Conservation (phyloP, 2,329 filamentous ascomycete genomes). For the Diplodia intermedia region DNA sequence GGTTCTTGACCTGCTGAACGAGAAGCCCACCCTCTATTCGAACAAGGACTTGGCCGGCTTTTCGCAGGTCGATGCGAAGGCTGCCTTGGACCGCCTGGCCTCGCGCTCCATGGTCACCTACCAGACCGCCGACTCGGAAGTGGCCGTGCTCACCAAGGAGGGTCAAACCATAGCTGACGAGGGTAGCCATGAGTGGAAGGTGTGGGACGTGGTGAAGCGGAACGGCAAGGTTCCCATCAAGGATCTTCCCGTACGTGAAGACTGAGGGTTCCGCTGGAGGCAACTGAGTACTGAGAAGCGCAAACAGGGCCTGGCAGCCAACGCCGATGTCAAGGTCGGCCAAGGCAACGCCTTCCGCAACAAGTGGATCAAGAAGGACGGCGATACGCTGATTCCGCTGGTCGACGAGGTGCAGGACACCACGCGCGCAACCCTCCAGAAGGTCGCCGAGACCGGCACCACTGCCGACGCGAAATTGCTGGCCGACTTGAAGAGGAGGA, state of each 20-base stretch:
- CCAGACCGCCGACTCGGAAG: slow-evolving; percentile 80
- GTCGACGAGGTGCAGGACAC: slow-evolving; percentile 78
- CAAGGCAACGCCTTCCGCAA: slow-evolving; percentile 90
- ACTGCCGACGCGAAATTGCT: slow-evolving; percentile 77
- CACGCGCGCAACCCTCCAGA: slow-evolving; percentile 76
- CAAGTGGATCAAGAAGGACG: slow-evolving; percentile 70
- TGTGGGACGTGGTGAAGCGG: slow-evolving; percentile 57
- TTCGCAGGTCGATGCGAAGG: slow-evolving; percentile 69
- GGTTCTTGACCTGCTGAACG: slow-evolving; percentile 73
- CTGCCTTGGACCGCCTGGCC: slow-evolving; percentile 82
- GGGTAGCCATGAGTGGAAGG: slow-evolving; percentile 59
- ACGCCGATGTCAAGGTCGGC: slow-evolving; percentile 81
- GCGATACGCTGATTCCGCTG: slow-evolving; percentile 62
- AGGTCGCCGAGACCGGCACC: slow-evolving; percentile 72
- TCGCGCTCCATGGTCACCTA: slow-evolving; percentile 89
- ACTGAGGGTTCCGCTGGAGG: slow-evolving; percentile 7
- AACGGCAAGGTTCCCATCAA: slow-evolving; percentile 55
- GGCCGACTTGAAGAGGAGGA: slow-evolving; percentile 87
- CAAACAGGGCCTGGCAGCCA: slow-evolving; percentile 58
- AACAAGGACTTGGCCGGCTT: slow-evolving; percentile 56
- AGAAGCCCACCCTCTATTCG: slow-evolving; percentile 61
- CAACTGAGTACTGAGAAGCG: slow-evolving; percentile 36
- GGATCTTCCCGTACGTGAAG: slow-evolving; percentile 52
- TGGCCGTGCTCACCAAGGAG: slow-evolving; percentile 77
- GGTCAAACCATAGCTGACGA: slow-evolving; percentile 73